These are phyloP conservation scores for Letharia lupina DNA, from an alignment of 495 filamentous ascomycete species.

Conservation along the genomic window DNA sequence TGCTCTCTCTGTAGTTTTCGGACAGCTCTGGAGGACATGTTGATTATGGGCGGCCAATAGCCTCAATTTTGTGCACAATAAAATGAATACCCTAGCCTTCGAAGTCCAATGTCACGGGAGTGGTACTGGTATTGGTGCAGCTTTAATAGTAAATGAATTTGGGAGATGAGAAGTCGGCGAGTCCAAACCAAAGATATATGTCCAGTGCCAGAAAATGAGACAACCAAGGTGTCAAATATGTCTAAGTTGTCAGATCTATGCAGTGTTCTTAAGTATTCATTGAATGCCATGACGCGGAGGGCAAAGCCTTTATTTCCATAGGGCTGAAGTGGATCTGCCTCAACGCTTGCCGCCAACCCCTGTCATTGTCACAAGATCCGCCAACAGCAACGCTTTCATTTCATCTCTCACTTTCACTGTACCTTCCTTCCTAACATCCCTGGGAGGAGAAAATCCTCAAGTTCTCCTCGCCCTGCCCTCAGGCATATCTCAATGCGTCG, in stretches of 20 bases:
- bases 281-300: not conserved
- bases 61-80: not conserved
- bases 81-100: not conserved
- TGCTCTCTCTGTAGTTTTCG: constrained; percentile 63
- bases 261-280: not conserved
- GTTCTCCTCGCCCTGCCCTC: not conserved
- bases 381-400: not conserved
- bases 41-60: not conserved
- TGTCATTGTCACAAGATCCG: constrained; percentile 10
- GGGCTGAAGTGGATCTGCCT: constrained; percentile 3
- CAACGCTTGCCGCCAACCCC: constrained; percentile 2
- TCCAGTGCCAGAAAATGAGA: not conserved
- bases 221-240: not conserved
- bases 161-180: not conserved
- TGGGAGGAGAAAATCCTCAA: not conserved
- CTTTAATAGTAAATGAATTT: not conserved
- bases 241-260: not conserved
- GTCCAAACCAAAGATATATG: not conserved
- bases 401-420: not conserved
- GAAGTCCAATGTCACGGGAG: not conserved
- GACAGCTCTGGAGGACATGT: constrained; percentile 74
- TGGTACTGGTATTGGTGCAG: not conserved
- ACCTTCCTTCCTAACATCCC: not conserved
- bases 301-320: not conserved
- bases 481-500: constrained; percentile 49